Percentiles rank a stretch among this genome's conserved stretches.
Evolutionary conservation across 352 stramenopile genomes (phyloP).

Genomic region (Globisporangium apiculatum): DNA sequence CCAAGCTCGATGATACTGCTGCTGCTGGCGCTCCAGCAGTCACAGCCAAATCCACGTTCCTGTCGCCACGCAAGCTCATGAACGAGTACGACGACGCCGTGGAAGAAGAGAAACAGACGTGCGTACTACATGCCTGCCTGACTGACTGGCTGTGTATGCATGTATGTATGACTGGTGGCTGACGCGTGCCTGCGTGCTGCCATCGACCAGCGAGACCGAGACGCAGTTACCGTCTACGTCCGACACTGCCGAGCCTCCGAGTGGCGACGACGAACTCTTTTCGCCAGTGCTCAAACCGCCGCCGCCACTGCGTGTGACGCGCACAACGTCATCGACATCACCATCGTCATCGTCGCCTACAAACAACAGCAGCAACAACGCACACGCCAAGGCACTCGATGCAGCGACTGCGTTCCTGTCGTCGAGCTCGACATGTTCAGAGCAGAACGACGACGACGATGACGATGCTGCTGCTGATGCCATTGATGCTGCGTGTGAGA

Average conservation of each 20-base stretch:
- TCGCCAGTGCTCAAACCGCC: slow-evolving; percentile 65
- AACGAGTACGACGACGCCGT: slow-evolving; percentile 35
- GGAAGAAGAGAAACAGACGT: not conserved
- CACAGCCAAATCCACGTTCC: slow-evolving; percentile 25
- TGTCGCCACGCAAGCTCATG: slow-evolving; percentile 55
- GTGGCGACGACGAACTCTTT: slow-evolving; percentile 47
- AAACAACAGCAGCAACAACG: too few relatives aligned
- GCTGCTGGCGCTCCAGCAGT: slow-evolving; percentile 9
- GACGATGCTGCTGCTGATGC: slow-evolving; percentile 6
- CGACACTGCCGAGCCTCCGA: slow-evolving; percentile 7
- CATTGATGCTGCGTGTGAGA: not conserved
- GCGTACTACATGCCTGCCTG: not conserved
- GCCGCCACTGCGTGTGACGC: slow-evolving; percentile 1
- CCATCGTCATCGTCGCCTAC: slow-evolving; percentile 17
- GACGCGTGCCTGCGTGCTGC: too few relatives aligned
- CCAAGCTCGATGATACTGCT: slow-evolving; percentile 12
- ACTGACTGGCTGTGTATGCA: not conserved
- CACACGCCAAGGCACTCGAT: too few relatives aligned
- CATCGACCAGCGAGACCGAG: slow-evolving; percentile 1
- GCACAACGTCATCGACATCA: slow-evolving; percentile 32
- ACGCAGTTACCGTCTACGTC: not conserved
- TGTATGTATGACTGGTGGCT: not conserved
- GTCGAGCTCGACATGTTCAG: slow-evolving; percentile 15
- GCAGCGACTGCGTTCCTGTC: slow-evolving; percentile 11
- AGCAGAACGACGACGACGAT: slow-evolving; percentile 20